Evolutionary conservation across 495 filamentous ascomycete species (phyloP), one percentile per base, ranked within the genome.

Genomic region (Penicillium psychrofluorescens): DNA sequence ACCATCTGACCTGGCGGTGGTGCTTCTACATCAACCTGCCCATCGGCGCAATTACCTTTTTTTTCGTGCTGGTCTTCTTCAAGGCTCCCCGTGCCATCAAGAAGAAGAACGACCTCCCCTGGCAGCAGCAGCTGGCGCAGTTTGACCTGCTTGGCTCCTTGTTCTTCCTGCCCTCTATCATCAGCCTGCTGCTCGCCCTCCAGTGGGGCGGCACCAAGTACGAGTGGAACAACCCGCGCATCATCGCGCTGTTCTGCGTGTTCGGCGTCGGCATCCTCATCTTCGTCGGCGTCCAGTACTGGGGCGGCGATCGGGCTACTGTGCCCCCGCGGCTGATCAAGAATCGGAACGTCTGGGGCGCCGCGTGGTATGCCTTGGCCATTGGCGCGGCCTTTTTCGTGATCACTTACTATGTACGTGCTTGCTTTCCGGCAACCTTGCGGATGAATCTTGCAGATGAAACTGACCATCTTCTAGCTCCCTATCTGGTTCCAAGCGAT

Each of bases 401-500:
- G n/a, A 61, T 80, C 2, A 61, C 81, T 13, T 88, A 81, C 59
- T 70, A 67, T 44, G 67, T 69, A 39, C 46, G 58, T 55, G 7
- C 29, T 30, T 35, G 15, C 6, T 39, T 38, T 8, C 14, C 3
- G 29, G 13, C 43, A 22, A 4, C 31, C 15, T 29, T 30, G 2
- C 43, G 29, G 11, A 30, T 28, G 8, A n/a, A n/a, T 5, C n/a
- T 9, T 34, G 32, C 42, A 43, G 36, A 38, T 22, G 14, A n/a
- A 14, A 5, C 55, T 58, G 45, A 58, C 35, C 10, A n/a, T 12
- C 9, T 43, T 42, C 4, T 84, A 84, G 70, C 63, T 95, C 13
- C 88, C 90, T 0, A 84, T 91, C 51, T 95, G 85, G 84, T 94
- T 95, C 72, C 90, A 95, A 55, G 79, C 86, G 6, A 80, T 95